Base-by-base conservation (phyloP, 768 basidiomycete species). In the Strobilomyces confusus region DNA sequence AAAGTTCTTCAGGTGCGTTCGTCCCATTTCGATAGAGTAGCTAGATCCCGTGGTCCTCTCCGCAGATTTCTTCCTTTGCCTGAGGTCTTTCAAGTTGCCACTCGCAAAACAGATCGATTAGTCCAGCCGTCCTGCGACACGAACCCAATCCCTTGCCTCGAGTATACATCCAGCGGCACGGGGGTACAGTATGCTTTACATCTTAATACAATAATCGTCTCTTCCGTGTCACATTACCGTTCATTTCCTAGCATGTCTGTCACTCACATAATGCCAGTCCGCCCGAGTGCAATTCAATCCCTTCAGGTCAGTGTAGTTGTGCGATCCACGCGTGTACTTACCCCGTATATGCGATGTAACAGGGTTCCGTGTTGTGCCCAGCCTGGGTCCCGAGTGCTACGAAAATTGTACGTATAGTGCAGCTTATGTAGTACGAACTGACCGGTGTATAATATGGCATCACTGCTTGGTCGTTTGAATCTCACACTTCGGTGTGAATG, bases 391-490 rank as follows among this genome's bases (percentile, higher is more conserved):
- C n/a, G n/a, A n/a, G n/a, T n/a, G n/a, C n/a, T n/a, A n/a, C n/a
- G n/a, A n/a, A n/a, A n/a, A n/a, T n/a, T n/a, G n/a, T n/a, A n/a
- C n/a, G n/a, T n/a, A n/a, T n/a, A 53, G 55, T 52, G 41, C 17
- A 49, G 50, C 33, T 52, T 48, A 52, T 48, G 55, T 49, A 46
- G 55, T 49, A 46, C 47, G 48, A 45, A 36, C 47, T 44, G 54
- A 58, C 52, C 49, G 48, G 58, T 40, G 26, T 55, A 65, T 67
- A n/a, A n/a, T n/a, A n/a, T 62, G 56, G 53, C 44, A 49, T 49
- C 43, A 71, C n/a, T n/a, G n/a, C n/a, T n/a, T n/a, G 66, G 63
- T 49, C 69, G 64, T 58, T 71, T 64, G 73, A 76, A 62, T 67
- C 75, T 48, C 69, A 72, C 56, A 69, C 71, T 20, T 60, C 66